phyloP scores from a whole-genome alignment of 176 grass and related monocot species.

The Hsuehochloa calcarea region DNA sequence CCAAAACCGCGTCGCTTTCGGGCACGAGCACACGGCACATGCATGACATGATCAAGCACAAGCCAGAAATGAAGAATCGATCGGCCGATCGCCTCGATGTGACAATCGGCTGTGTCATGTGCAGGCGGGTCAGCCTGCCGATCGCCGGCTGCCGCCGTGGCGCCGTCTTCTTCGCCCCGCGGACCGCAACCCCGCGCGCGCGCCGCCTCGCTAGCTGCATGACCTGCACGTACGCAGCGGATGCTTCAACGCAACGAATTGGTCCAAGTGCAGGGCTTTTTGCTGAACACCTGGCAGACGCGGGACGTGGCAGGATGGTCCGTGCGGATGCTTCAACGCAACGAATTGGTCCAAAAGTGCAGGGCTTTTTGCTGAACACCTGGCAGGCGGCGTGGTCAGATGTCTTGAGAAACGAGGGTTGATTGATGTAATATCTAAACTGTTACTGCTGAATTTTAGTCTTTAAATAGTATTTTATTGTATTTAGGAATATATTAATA shows the following conservation, averaged over 20 bases:
- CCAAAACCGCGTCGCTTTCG: conserved; percentile 6
- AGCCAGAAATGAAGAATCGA: background rate
- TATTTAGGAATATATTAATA: too few relatives aligned
- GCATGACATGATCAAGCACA: background rate
- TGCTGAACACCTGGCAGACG: background rate
- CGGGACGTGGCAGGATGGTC: background rate
- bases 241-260: conserved; percentile 69
- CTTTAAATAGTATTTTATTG: too few relatives aligned
- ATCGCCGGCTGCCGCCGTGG: conserved; percentile 5
- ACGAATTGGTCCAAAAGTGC: conserved; percentile 39
- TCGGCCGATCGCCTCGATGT: background rate
- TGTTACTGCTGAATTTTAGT: too few relatives aligned
- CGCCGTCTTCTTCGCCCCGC: conserved; percentile 35
- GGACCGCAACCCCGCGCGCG: background rate
- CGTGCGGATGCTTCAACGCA: conserved; percentile 58
- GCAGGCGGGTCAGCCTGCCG: background rate
- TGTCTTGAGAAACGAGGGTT: too few relatives aligned
- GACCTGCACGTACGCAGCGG: conserved; percentile 31
- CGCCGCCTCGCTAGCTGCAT: background rate
- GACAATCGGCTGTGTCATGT: background rate
- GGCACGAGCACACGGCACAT: background rate
- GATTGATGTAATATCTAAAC: too few relatives aligned
- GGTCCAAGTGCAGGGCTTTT: background rate
- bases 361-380: background rate
- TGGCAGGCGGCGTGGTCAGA: background rate